These are phyloP conservation scores for Tetragonia tetragonoides DNA, from an alignment of 148 eudicot species.

Conservation along the genomic window DNA sequence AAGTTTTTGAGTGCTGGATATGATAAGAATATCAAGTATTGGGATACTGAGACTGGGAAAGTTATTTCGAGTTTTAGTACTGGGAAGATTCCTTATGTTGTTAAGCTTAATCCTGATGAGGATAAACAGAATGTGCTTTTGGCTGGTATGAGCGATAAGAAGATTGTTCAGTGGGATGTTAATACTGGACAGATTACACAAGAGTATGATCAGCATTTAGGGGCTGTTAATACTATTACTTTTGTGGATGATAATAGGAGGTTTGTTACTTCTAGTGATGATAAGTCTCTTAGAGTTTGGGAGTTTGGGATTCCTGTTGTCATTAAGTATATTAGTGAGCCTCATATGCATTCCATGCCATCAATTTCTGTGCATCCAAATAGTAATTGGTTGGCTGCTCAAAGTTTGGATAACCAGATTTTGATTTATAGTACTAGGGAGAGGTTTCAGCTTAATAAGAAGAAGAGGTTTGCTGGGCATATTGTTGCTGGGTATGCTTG, in stretches of 20 bases:
- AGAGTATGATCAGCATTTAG: constrained; percentile 97
- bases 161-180: constrained; percentile 98
- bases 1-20: constrained; percentile 89
- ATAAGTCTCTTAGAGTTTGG: constrained; percentile 95
- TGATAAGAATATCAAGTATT: constrained; percentile 93
- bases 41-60: constrained; percentile 97
- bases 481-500: constrained; percentile 96
- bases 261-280: constrained; percentile 96
- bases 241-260: constrained; percentile 93
- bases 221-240: constrained; percentile 93
- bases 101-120: constrained; percentile 89
- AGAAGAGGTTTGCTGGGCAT: constrained; percentile 95
- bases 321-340: constrained; percentile 94
- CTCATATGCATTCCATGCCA: constrained; percentile 99
- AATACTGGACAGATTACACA: constrained; percentile 84
- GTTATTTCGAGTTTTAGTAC: constrained; percentile 90
- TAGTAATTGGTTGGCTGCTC: constrained; percentile 89
- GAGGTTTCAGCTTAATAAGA: constrained; percentile 89
- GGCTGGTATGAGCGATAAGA: constrained; percentile 98
- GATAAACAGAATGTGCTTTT: constrained; percentile 92
- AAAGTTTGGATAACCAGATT: constrained; percentile 97
- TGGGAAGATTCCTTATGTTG: constrained; percentile 94
- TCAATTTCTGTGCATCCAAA: constrained; percentile 83
- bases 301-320: constrained; percentile 96
- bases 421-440: constrained; percentile 88